These are phyloP conservation scores for Carpinus fangiana DNA, from an alignment of 306 rosid species.

Conservation along the genomic window DNA sequence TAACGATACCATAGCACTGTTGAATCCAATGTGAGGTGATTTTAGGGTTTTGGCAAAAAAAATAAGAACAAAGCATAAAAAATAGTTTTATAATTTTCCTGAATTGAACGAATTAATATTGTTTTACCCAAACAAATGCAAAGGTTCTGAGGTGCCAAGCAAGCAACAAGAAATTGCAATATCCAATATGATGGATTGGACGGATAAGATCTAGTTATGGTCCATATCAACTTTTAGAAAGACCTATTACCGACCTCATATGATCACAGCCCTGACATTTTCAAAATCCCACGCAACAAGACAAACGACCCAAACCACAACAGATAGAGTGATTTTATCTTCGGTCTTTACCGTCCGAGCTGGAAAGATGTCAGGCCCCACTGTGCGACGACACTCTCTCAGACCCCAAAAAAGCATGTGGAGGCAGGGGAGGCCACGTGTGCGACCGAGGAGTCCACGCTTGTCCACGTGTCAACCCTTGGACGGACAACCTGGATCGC, in stretches of 20 bases:
- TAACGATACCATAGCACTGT: too few species aligned
- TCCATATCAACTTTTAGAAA: neutral
- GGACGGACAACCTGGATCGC: conserved; percentile 77
- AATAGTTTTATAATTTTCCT: too few species aligned
- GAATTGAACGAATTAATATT: too few species aligned
- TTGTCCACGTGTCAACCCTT: conserved; percentile 60
- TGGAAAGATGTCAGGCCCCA: conserved; percentile 60
- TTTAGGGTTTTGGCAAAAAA: too few species aligned
- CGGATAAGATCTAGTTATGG: neutral
- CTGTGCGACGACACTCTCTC: conserved; percentile 7
- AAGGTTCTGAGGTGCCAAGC: neutral
- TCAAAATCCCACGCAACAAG: conserved; percentile 14
- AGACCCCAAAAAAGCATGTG: conserved; percentile 47
- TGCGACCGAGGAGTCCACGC: conserved; percentile 1
- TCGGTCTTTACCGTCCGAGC: conserved; percentile 38
- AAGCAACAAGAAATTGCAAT: neutral
- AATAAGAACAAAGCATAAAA: too few species aligned
- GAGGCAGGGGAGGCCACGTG: conserved; percentile 53
- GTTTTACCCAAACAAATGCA: neutral
- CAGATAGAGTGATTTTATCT: conserved; percentile 45
- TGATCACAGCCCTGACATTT: neutral
- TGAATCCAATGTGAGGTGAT: too few species aligned
- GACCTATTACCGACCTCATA: conserved; percentile 1
- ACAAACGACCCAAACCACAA: conserved; percentile 31
- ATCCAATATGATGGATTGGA: neutral